Evolutionary conservation across 768 basidiomycete species (phyloP).

Genomic region (Mycena latifolia): DNA sequence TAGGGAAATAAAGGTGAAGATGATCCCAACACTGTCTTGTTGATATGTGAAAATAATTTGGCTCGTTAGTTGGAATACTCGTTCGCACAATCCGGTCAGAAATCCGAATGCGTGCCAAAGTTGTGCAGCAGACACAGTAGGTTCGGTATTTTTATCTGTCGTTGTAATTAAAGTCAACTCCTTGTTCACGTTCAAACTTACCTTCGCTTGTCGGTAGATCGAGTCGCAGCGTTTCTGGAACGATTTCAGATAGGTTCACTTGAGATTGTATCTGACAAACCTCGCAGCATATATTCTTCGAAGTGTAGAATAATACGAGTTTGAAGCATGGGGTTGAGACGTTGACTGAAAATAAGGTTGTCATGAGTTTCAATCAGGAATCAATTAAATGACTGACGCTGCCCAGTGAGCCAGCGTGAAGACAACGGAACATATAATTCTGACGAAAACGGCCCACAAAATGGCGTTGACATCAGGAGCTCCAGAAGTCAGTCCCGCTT

Average conservation of each 20-base stretch:
- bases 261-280: not conserved
- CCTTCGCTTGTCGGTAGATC: conserved; percentile 23
- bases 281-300: conserved; percentile 16
- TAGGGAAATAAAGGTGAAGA: conserved; percentile 12
- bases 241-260: no score
- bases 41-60: conserved; percentile 22
- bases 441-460: not conserved
- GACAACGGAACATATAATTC: no score
- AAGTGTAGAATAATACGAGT: conserved; percentile 11
- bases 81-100: not conserved
- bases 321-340: conserved; percentile 1
- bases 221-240: no score
- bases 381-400: no score
- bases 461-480: conserved; percentile 3
- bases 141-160: conserved; percentile 12
- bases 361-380: no score
- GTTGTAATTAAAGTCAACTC: not conserved
- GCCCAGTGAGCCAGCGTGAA: no score
- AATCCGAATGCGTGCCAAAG: no score
- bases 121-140: not conserved
- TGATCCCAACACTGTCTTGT: conserved; percentile 13
- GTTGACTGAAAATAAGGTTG: no score
- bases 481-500: conserved; percentile 4
- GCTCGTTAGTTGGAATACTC: not conserved
- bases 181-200: not conserved